Evolutionary conservation across 2,329 filamentous ascomycete species (phyloP).

Genomic region (Trichoderma polysporum): DNA sequence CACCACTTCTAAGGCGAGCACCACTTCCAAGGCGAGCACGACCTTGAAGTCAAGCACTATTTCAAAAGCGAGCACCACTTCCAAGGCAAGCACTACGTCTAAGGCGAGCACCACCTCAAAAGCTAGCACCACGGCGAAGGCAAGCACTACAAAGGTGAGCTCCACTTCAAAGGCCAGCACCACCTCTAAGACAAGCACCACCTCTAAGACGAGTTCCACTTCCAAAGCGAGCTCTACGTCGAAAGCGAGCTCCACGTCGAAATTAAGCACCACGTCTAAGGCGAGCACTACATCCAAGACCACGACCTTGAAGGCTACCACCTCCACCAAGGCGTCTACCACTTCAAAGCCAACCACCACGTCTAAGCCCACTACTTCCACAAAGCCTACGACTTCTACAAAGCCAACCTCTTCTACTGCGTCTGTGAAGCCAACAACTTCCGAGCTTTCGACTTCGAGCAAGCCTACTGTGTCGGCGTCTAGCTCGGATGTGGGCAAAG

Average conservation of each 20-base stretch:
- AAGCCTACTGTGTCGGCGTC: not conserved
- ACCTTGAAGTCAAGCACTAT: not conserved
- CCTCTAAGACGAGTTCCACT: not conserved
- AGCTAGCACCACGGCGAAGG: not conserved
- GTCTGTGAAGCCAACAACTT: constrained; percentile 8
- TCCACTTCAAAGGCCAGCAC: not conserved
- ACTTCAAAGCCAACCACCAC: not conserved
- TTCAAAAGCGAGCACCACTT: not conserved
- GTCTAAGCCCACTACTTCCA: not conserved
- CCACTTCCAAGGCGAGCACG: not conserved
- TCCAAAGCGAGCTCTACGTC: constrained; percentile 4
- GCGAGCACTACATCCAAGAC: not conserved
- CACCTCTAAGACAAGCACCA: not conserved
- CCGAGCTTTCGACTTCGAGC: constrained; percentile 1
- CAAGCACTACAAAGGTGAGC: not conserved
- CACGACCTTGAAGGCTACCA: constrained; percentile 5
- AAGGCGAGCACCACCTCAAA: not conserved
- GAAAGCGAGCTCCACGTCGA: not conserved
- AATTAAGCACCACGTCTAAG: not conserved
- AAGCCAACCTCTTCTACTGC: not conserved
- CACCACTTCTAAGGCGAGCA: not conserved
- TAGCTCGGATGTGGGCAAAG: not conserved
- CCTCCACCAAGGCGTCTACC: constrained; percentile 7
- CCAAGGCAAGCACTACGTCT: not conserved
- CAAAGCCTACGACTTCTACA: constrained; percentile 19